Evolutionary conservation across 176 grass and related monocot genomes (phyloP), one percentile per base, ranked within the genome.

Genomic region (Lolium perenne): DNA sequence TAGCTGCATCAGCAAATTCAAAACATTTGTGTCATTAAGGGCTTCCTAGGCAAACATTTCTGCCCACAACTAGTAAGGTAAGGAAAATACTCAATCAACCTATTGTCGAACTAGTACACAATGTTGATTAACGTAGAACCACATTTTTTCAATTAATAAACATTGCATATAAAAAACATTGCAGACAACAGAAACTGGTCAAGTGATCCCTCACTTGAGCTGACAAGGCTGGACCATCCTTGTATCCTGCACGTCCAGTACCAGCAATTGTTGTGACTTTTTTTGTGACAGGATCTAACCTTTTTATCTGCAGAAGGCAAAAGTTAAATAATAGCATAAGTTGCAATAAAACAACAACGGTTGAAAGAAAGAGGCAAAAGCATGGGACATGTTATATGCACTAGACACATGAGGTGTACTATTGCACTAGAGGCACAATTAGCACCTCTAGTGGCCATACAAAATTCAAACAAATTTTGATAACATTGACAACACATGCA

Each of bases 191-290:
- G 5, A 83, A 26, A 80, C 29, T 38, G 22, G 66, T 41, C 29
- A 40, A 86, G 73, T 82, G 69, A 67, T 81, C 88, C 7, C 86
- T 94, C 74, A 95, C 96, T 86, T 95, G 84, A 92, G 96, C 88
- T 83, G 94, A 88, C 80, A 94, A 88, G 82, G 90, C 88, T 41
- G 84, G 73, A 84, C 93, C 84, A 78, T 98, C 92, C 74, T 88
- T 98, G 66, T 91, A 98, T 88, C 96, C 96, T 67, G 93, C 96
- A 84, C 22, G 77, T 49, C 96, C 96, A 84, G 90, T 98, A 53
- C 96, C 96, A 94, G 90, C 96, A 94, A 95, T 78, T 22, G 96
- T 98, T 21, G 65, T 90, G 75, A 95, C 96, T 92, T 86, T 92
- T 88, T 79, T 92, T 35, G 93, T 98, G 61, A 84, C 67, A 63